phyloP scores from a whole-genome alignment of 2,329 filamentous ascomycete genomes.

The Nemania diffusa region DNA sequence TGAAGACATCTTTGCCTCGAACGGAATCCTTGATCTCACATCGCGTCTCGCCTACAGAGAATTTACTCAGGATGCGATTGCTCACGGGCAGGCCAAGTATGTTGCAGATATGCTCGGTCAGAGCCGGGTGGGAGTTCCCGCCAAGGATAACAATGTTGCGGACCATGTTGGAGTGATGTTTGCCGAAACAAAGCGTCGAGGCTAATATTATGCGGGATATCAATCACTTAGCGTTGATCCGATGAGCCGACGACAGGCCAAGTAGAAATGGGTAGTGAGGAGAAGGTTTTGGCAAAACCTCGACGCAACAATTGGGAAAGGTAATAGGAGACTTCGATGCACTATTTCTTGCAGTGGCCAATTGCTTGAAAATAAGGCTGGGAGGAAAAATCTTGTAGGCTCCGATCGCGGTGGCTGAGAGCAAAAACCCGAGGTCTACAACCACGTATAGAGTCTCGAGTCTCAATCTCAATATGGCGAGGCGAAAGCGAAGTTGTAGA shows the following conservation, averaged over 20 bases:
- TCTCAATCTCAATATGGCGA: background rate
- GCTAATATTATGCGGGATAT: constrained; percentile 8
- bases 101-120: constrained; percentile 87
- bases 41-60: constrained; percentile 92
- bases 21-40: constrained; percentile 98
- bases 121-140: constrained; percentile 89
- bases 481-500: constrained; percentile 6
- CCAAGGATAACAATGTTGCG: constrained; percentile 94
- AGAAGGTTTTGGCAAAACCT: constrained; percentile 7
- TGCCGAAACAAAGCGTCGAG: constrained; percentile 9
- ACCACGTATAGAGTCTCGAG: background rate
- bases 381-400: constrained; percentile 30
- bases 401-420: constrained; percentile 39
- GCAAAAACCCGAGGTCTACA: constrained; percentile 19
- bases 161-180: constrained; percentile 71
- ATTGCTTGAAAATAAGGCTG: constrained; percentile 18
- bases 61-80: constrained; percentile 87
- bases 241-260: background rate
- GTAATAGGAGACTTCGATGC: background rate
- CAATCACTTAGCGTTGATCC: background rate
- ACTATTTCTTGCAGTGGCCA: constrained; percentile 17
- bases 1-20: constrained; percentile 98
- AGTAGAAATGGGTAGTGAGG: background rate
- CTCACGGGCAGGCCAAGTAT: constrained; percentile 88
- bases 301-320: background rate